Percentiles rank a stretch among this genome's conserved stretches.
Conservation (phyloP, 495 filamentous ascomycete species). For the Penicillium bialowiezense region DNA sequence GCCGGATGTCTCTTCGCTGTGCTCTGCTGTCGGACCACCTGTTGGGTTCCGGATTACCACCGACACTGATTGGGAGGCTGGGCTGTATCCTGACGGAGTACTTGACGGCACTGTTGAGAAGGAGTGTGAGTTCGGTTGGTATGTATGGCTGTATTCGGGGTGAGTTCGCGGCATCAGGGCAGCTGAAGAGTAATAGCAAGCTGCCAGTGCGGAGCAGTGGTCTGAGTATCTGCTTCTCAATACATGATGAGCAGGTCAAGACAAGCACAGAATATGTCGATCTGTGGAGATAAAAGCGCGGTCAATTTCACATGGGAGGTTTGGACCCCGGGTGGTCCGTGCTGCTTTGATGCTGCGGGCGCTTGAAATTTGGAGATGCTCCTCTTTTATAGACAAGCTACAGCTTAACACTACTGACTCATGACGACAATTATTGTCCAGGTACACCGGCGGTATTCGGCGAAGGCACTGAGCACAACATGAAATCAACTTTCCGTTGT, state of each 20-base stretch:
- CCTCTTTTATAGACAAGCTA: no score
- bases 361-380: not conserved
- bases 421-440: no score
- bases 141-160: constrained; percentile 4
- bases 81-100: not conserved
- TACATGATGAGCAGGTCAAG: not conserved
- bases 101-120: not conserved
- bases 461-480: no score
- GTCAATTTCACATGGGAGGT: not conserved
- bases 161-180: constrained; percentile 4
- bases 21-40: not conserved
- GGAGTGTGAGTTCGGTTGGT: not conserved
- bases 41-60: constrained; percentile 1
- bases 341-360: not conserved
- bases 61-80: constrained; percentile 3
- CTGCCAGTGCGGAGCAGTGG: not conserved
- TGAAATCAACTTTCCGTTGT: no score
- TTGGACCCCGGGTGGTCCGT: constrained; percentile 3
- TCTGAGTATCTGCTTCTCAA: not conserved
- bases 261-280: constrained; percentile 5
- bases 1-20: constrained; percentile 2
- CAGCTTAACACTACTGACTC: no score
- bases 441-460: no score
- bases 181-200: not conserved
- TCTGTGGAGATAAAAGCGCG: constrained; percentile 8